Evolutionary conservation across 257 asterid genomes (phyloP).

Genomic region (Oldenlandia corymbosa): DNA sequence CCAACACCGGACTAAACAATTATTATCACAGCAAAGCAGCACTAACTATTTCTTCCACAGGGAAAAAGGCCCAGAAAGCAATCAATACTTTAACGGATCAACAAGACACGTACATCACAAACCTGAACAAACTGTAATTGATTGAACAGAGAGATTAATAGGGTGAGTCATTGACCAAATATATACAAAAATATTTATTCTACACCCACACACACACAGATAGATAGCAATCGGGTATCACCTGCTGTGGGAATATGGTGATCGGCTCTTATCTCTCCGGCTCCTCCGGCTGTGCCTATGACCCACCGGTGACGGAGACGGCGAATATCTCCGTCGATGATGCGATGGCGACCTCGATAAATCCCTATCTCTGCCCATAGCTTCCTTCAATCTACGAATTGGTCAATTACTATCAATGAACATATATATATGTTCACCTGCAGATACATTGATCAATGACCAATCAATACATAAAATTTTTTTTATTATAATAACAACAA

Average conservation of each 20-base stretch:
- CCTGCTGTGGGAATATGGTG: slow-evolving; percentile 89
- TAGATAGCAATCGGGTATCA: slow-evolving; percentile 81
- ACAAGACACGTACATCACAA: slow-evolving; percentile 23
- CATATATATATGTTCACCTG: slow-evolving; percentile 21
- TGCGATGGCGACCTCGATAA: slow-evolving; percentile 79
- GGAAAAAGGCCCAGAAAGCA: slow-evolving; percentile 20
- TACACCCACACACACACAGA: slow-evolving; percentile 1
- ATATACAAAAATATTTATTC: slow-evolving; percentile 1
- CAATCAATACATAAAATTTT: too few species aligned
- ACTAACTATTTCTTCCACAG: slow-evolving; percentile 14
- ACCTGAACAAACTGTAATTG: slow-evolving; percentile 28
- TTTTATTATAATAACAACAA: too few species aligned
- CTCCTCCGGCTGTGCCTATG: slow-evolving; percentile 69
- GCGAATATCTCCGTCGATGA: slow-evolving; percentile 75
- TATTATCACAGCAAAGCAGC: slow-evolving; percentile 21
- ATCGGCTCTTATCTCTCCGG: slow-evolving; percentile 81
- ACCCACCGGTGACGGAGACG: slow-evolving; percentile 76
- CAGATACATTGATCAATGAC: too few species aligned
- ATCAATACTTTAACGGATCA: slow-evolving; percentile 22
- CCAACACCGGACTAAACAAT: slow-evolving; percentile 5
- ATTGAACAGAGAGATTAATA: slow-evolving; percentile 22
- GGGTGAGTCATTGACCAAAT: slow-evolving; percentile 23
- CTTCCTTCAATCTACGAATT: slow-evolving; percentile 17
- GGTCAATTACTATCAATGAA: background rate
- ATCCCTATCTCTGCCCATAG: slow-evolving; percentile 79